Base-by-base conservation (phyloP, 805 yeast species). In the Metschnikowia drakensbergensis region DNA sequence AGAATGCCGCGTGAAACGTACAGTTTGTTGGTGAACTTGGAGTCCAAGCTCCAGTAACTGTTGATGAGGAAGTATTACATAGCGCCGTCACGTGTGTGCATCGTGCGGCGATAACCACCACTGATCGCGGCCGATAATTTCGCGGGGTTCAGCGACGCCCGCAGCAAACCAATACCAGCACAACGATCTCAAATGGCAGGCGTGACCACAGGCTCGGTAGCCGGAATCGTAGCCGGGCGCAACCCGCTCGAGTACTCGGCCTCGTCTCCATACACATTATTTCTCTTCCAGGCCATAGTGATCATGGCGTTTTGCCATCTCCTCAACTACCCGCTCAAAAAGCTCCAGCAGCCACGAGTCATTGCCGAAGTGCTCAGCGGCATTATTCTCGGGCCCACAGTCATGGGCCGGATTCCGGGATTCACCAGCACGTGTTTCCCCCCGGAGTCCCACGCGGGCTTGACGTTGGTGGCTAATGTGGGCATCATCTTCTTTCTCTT, bases 1-100 rank as follows among this genome's bases (percentile, higher is more conserved):
- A 84, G 86, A 63, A 88, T 91, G 95, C 96, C 97, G 6, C 68
- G 85, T 49, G 96, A 88, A 58, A 83, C 88, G 0, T 88, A 86
- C 63, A 81, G 87, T 56, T 76, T 82, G 37, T 70, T 87, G 59
- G 81, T 86, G 30, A 80, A 77, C 52, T 67, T 87, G 49, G 96
- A 87, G 62, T 62, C 74, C 13, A 70, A 64, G 67, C 61, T 71
- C 34, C 47, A 45, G 45, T 34, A 25, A 8, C 11, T 3, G 6
- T 8, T 10, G 32, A 9, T 17, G 17, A 17, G 17, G 17, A 17
- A 17, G 17, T 17, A 17, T 17, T 17, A 17, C n/a, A n/a, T n/a
- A n/a, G n/a, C n/a, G n/a, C n/a, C n/a, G 17, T 17, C 17, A 17
- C 17, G 17, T 17, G 17, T 17, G 17, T n/a, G 17, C 17, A 17